phyloP scores from a whole-genome alignment of 306 rosid genomes.

The Cucurbita moschata region DNA sequence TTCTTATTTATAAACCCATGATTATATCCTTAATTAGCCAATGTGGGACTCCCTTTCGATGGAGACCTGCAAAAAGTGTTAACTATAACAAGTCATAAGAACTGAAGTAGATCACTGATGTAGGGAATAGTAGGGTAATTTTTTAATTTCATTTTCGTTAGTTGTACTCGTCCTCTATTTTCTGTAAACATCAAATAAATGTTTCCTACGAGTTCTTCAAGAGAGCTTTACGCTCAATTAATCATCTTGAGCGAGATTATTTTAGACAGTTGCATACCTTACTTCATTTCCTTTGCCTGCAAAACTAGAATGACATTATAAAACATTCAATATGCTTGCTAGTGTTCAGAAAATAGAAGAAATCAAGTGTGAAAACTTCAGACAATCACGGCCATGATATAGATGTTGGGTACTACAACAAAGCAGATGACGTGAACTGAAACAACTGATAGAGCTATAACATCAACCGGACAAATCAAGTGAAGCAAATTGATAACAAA shows the following conservation, averaged over 20 bases:
- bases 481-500: background rate
- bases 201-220: background rate
- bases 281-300: background rate
- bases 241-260: background rate
- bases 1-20: no score
- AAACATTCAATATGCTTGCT: background rate
- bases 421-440: background rate
- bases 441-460: background rate
- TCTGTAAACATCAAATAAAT: background rate
- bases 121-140: background rate
- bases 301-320: background rate
- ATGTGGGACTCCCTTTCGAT: conserved; percentile 33
- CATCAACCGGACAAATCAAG: background rate
- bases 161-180: background rate
- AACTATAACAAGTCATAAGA: background rate
- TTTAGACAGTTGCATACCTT: background rate
- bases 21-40: no score
- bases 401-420: background rate
- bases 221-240: background rate
- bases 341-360: background rate
- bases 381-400: background rate
- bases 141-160: background rate
- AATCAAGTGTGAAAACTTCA: background rate
- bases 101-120: background rate
- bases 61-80: conserved; percentile 43